Evolutionary conservation across 2,329 filamentous ascomycete species (phyloP).

Genomic region (Fusarium staphyleae): DNA sequence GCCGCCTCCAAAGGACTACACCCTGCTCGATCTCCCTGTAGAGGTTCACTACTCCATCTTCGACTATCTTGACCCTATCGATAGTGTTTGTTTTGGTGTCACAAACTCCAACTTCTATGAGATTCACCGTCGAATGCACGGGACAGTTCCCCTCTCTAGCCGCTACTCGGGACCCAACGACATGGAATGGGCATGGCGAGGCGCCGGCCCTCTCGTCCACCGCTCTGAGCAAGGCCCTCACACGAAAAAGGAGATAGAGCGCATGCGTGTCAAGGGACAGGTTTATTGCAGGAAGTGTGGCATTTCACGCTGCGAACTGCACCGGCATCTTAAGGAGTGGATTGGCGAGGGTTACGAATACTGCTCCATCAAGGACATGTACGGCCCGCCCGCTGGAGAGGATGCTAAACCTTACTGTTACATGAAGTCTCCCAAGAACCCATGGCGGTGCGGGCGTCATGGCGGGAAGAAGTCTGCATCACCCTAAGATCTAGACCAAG

Average conservation of each 20-base stretch:
- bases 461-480: constrained; percentile 41
- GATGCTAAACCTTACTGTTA: constrained; percentile 62
- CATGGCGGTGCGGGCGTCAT: constrained; percentile 65
- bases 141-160: constrained; percentile 61
- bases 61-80: constrained; percentile 69
- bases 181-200: constrained; percentile 69
- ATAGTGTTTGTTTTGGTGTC: constrained; percentile 68
- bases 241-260: constrained; percentile 46
- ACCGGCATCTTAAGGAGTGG: constrained; percentile 67
- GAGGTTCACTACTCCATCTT: constrained; percentile 68
- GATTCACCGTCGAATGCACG: constrained; percentile 64
- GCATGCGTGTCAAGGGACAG: constrained; percentile 62
- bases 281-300: constrained; percentile 70
- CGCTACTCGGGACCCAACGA: constrained; percentile 67
- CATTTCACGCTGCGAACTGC: constrained; percentile 66
- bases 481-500: constrained; percentile 11
- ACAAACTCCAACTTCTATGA: constrained; percentile 65
- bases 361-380: constrained; percentile 66
- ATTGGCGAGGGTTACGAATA: constrained; percentile 65
- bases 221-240: constrained; percentile 28
- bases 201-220: constrained; percentile 56
- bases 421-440: constrained; percentile 66
- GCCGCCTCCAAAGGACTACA: constrained; percentile 54
- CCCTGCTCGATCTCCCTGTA: constrained; percentile 60
- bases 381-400: constrained; percentile 56